phyloP scores from a whole-genome alignment of 2,329 filamentous ascomycete genomes.

The Claviceps capensis region DNA sequence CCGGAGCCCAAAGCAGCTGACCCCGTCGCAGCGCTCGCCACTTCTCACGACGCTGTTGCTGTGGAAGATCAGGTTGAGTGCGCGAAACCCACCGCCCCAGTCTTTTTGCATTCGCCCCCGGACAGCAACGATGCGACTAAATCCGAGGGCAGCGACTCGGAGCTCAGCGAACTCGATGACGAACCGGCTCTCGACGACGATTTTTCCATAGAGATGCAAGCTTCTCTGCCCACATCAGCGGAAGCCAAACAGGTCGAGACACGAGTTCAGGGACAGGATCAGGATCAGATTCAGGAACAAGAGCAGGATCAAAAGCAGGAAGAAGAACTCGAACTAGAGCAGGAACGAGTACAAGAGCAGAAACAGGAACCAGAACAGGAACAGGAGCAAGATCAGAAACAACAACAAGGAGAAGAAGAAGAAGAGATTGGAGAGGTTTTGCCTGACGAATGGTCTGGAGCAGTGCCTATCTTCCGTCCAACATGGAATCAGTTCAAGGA shows the following conservation, averaged over 20 bases:
- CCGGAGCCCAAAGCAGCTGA: constrained; percentile 4
- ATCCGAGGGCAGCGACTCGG: constrained; percentile 47
- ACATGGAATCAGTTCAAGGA: constrained; percentile 90
- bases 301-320: constrained; percentile 4
- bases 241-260: constrained; percentile 10
- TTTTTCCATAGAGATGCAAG: constrained; percentile 9
- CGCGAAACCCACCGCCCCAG: constrained; percentile 22
- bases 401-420: constrained; percentile 15
- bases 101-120: constrained; percentile 47
- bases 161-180: constrained; percentile 52
- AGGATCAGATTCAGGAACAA: background rate
- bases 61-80: constrained; percentile 18
- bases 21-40: constrained; percentile 8
- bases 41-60: constrained; percentile 14
- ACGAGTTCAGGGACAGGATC: background rate
- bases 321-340: constrained; percentile 18
- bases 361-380: background rate
- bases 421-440: constrained; percentile 63
- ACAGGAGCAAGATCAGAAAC: constrained; percentile 9
- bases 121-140: constrained; percentile 49
- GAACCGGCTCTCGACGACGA: constrained; percentile 28
- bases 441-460: constrained; percentile 83
- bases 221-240: constrained; percentile 14
- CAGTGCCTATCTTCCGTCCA: constrained; percentile 87
- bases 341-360: background rate